Conservation (phyloP, 2,329 filamentous ascomycete genomes). For the Microcera coccophila region DNA sequence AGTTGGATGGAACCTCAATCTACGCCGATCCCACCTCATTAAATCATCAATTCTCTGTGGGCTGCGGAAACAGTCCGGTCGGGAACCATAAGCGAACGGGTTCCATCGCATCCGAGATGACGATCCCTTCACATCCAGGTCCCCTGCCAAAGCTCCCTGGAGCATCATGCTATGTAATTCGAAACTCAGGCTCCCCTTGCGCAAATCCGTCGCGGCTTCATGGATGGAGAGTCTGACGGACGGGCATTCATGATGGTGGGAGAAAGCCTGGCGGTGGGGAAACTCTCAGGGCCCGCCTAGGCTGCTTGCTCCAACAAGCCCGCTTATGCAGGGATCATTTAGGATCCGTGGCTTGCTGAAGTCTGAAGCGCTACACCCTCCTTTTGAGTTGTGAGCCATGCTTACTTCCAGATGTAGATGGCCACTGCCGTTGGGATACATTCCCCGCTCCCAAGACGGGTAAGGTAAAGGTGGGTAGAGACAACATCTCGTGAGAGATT, state of each 20-base stretch:
- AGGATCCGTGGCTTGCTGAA: conserved; percentile 10
- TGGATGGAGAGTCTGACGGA: conserved; percentile 5
- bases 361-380: conserved; percentile 14
- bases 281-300: conserved; percentile 9
- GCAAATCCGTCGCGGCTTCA: conserved; percentile 19
- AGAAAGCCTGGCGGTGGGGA: conserved; percentile 28
- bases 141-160: not conserved
- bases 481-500: conserved; percentile 5
- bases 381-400: conserved; percentile 14
- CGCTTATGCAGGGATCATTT: conserved; percentile 20
- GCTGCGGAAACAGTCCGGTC: conserved; percentile 21
- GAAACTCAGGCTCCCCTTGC: conserved; percentile 19
- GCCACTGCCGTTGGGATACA: conserved; percentile 12
- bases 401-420: conserved; percentile 11
- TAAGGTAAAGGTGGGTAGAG: conserved; percentile 2
- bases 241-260: conserved; percentile 17
- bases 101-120: conserved; percentile 3
- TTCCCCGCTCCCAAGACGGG: conserved; percentile 14
- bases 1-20: not conserved
- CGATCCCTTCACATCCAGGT: not conserved
- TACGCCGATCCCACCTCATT: not conserved
- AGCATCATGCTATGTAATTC: too few species aligned
- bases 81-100: conserved; percentile 13
- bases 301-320: too few species aligned
- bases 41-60: not conserved